Base-by-base conservation (phyloP, 768 basidiomycete species). In the Terana coerulea region DNA sequence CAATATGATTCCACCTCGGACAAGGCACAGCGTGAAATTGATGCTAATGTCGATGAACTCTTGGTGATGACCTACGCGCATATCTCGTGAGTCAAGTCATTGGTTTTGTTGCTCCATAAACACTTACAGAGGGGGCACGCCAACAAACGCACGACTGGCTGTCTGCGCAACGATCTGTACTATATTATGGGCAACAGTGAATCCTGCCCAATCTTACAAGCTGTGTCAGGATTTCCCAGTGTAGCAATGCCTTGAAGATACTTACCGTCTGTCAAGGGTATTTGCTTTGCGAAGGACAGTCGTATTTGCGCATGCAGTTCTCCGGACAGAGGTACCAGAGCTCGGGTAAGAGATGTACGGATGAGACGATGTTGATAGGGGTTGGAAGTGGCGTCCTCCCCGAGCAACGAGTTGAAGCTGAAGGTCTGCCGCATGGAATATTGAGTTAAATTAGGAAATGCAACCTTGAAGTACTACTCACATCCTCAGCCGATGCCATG, bases 141-240 rank as follows among this genome's bases (percentile, higher is more conserved):
- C 70, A 1, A 72, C 63, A 42, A 72, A 71, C 31, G 67, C 49
- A 3, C 71, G 66, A 47, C 64, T 72, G 15, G 60, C 57, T 5
- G 59, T 55, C 3, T 66, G 58, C 3, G 60, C 62, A 3, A 69
- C 50, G 25, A 69, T 64, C 17, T 61, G 50, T 50, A 58, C 61
- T 26, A 64, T 52, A 0, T 59, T 54, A 15, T 54, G 30, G 21
- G 62, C 29, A 6, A 59, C 54, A 10, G 44, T 49, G 3, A 67
- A 43, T n/a, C 45, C 52, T 1, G 54, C 54, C 67, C 67, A 69
- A n/a, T 59, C 63, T 63, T n/a, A n/a, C n/a, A n/a, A n/a, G n/a
- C n/a, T n/a, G n/a, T n/a, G n/a, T n/a, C n/a, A n/a, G n/a, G n/a
- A n/a, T n/a, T n/a, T n/a, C n/a, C n/a, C n/a, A n/a, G n/a, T n/a